A percentile compares a stretch with the other conserved stretches of the same genome.
Evolutionary conservation across 495 filamentous ascomycete genomes (phyloP).

Genomic region (Choiromyces venosus): DNA sequence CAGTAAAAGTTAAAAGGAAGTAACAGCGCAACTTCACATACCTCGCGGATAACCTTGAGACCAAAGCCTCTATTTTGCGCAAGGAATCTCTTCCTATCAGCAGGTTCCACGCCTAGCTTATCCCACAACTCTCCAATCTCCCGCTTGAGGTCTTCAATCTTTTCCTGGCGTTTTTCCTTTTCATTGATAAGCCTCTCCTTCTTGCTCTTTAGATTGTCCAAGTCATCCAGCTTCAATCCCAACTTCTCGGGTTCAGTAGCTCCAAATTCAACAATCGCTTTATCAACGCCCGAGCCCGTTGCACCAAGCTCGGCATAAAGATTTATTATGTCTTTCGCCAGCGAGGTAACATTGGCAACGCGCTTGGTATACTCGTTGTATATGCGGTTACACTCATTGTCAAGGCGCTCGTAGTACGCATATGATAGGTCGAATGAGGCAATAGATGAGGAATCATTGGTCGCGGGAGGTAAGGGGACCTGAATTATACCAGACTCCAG

Average conservation of each 20-base stretch:
- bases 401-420: constrained; percentile 76
- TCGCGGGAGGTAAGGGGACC: constrained; percentile 73
- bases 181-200: constrained; percentile 87
- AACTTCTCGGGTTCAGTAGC: constrained; percentile 87
- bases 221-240: constrained; percentile 79
- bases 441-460: constrained; percentile 66
- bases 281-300: constrained; percentile 86
- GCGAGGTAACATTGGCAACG: constrained; percentile 62
- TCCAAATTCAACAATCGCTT: constrained; percentile 76
- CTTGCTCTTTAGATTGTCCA: constrained; percentile 63
- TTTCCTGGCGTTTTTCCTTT: constrained; percentile 78
- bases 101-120: constrained; percentile 73
- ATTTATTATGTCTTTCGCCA: constrained; percentile 79
- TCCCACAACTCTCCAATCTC: constrained; percentile 83
- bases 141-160: constrained; percentile 65
- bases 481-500: constrained; percentile 80
- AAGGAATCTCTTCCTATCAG: constrained; percentile 76
- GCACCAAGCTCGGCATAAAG: constrained; percentile 93
- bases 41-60: constrained; percentile 28
- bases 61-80: constrained; percentile 50
- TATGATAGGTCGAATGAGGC: constrained; percentile 82
- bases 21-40: constrained; percentile 10
- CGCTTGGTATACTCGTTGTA: constrained; percentile 91
- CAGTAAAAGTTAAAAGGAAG: constrained; percentile 5
- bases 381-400: constrained; percentile 84